Percentiles rank a stretch among this genome's conserved stretches.
Conservation (phyloP, 257 asterid species). For the Cinchona pubescens region DNA sequence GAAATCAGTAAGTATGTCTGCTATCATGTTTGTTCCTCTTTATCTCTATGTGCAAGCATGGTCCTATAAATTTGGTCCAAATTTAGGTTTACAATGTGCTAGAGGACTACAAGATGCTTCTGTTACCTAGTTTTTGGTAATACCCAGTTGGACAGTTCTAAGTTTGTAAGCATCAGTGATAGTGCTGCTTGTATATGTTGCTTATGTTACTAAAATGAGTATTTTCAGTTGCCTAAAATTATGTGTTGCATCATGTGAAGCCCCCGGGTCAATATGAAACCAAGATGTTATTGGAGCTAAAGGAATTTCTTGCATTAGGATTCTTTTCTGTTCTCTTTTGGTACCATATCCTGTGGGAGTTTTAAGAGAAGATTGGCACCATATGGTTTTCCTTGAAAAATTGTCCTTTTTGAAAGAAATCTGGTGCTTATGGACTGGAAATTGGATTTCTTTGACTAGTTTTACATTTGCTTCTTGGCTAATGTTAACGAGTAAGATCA, state of each 20-base stretch:
- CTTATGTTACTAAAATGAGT: not conserved
- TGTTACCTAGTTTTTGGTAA: not conserved
- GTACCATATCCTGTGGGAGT: not conserved
- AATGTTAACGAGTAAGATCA: not conserved
- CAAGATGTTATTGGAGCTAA: not conserved
- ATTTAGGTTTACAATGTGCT: not conserved
- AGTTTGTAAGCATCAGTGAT: not conserved
- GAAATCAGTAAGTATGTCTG: conserved; percentile 44
- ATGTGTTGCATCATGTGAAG: not conserved
- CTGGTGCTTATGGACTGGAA: not conserved
- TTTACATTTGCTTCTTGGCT: not conserved
- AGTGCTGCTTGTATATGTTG: not conserved
- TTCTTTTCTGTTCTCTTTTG: not conserved
- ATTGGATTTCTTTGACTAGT: not conserved
- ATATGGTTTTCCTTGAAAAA: not conserved
- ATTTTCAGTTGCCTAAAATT: not conserved
- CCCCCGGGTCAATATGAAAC: not conserved
- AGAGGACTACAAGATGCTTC: not conserved
- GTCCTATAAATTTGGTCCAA: not conserved
- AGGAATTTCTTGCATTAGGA: not conserved
- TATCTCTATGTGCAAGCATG: not conserved
- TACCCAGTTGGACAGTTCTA: not conserved
- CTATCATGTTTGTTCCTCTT: not conserved
- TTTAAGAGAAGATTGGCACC: not conserved
- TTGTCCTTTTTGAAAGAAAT: not conserved